Conservation (phyloP, 306 rosid species). For the Cicer chorassanicum region DNA sequence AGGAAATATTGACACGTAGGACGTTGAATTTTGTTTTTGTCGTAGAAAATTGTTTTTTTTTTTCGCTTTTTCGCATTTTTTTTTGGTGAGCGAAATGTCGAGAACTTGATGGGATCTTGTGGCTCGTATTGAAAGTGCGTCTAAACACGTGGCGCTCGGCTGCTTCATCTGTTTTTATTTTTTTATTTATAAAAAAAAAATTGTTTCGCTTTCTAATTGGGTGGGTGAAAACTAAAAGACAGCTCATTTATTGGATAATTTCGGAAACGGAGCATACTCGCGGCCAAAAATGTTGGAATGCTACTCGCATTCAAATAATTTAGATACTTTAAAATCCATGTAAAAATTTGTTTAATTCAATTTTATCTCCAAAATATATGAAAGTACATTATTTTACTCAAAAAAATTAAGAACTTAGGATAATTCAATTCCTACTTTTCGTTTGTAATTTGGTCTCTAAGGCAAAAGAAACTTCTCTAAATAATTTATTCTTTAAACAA, state of each 20-base stretch:
- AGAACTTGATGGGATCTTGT: slow-evolving; percentile 66
- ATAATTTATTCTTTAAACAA: no score
- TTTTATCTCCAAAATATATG: no score
- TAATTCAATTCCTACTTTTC: no score
- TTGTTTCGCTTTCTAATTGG: slow-evolving; percentile 34
- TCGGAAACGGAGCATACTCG: slow-evolving; percentile 28
- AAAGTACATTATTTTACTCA: no score
- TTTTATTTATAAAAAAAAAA: neutral
- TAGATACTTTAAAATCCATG: no score
- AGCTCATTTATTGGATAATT: slow-evolving; percentile 47
- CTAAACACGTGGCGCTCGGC: slow-evolving; percentile 49
- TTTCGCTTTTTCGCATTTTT: neutral
- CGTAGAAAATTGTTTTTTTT: neutral
- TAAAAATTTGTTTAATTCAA: no score
- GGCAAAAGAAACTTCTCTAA: no score
- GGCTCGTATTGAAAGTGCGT: slow-evolving; percentile 53
- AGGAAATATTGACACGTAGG: slow-evolving; percentile 52
- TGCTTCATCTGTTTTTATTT: slow-evolving; percentile 39
- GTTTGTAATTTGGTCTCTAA: no score
- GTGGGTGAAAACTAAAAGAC: slow-evolving; percentile 36
- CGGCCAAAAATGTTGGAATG: neutral
- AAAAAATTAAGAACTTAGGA: no score
- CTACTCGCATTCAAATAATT: slow-evolving; percentile 35
- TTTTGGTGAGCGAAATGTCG: slow-evolving; percentile 38
- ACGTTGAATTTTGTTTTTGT: slow-evolving; percentile 32